Evolutionary conservation across 805 yeast genomes (phyloP), one percentile per base, ranked within the genome.

Genomic region (Candida michaelii): DNA sequence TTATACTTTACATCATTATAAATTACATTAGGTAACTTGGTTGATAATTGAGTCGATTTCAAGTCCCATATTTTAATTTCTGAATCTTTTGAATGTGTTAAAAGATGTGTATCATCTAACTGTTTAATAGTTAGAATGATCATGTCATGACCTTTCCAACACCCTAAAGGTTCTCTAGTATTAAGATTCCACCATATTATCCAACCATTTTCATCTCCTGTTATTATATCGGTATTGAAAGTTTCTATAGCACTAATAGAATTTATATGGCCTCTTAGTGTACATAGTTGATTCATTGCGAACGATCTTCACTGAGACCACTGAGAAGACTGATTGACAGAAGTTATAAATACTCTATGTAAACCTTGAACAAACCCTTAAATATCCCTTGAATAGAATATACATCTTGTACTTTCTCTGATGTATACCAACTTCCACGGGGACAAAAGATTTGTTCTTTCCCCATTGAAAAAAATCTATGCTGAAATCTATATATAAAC

Each of bases 61-160:
- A 61, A 47, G 44, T 60, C 57, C 83, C 82, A 81, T 23, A 79
- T 54, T 45, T 63, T 71, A 14, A 73, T 54, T 29, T 62, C 69
- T 17, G 83, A 79, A 58, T 86, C 95, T 43, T 86, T 69, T 0
- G 83, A 83, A 55, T 86, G 93, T 2, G 85, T 80, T 16, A 82
- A 45, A 0, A 84, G 43, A 18, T 45, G 43, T 29, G 36, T 18
- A 18, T 50, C 29, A 48, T 58, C 56, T 23, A 58, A 36, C 25
- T 47, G 52, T 42, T 64, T 59, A 2, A 84, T 54, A 1, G 83
- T 69, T 17, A 85, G 52, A 1, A 86, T 56, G 7, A 69, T 63
- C 13, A 67, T 68, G 5, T 58, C 62, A 55, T 88, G 95, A 0
- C 80, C 85, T 46, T 69, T 62, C 82, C 88, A 83, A 1, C 72